Conservation (phyloP, 176 grass and related monocot genomes). For the Rhynchospora pubera region DNA sequence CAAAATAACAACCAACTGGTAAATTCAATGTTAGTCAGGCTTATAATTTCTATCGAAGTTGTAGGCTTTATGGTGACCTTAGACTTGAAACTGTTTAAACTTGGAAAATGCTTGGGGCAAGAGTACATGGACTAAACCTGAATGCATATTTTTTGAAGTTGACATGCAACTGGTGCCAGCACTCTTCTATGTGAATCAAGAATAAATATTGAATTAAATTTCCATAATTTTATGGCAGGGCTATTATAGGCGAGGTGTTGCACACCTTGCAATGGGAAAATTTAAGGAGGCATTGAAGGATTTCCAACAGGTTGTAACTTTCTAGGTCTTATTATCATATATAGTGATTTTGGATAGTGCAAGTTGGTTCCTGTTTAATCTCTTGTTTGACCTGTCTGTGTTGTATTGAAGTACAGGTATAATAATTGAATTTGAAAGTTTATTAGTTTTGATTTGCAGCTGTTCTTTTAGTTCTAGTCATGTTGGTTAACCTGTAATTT, state of each 20-base stretch:
- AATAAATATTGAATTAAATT: conserved; percentile 4
- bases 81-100: not conserved
- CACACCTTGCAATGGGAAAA: conserved; percentile 94
- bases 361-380: not conserved
- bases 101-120: not conserved
- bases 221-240: conserved; percentile 29
- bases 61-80: not conserved
- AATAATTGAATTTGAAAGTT: not conserved
- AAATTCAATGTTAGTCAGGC: not conserved
- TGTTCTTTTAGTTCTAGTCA: not conserved
- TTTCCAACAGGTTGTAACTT: conserved; percentile 67
- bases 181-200: not conserved
- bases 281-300: conserved; percentile 94
- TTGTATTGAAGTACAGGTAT: not conserved
- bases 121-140: not conserved
- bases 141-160: not conserved
- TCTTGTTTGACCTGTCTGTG: not conserved
- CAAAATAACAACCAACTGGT: not conserved
- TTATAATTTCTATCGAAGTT: not conserved
- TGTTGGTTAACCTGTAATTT: not conserved
- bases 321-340: not conserved
- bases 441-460: not conserved
- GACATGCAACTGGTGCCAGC: not conserved
- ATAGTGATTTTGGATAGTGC: not conserved
- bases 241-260: conserved; percentile 76